phyloP scores from a whole-genome alignment of 31 red algal species.

The Porphyra umbilicalis region DNA sequence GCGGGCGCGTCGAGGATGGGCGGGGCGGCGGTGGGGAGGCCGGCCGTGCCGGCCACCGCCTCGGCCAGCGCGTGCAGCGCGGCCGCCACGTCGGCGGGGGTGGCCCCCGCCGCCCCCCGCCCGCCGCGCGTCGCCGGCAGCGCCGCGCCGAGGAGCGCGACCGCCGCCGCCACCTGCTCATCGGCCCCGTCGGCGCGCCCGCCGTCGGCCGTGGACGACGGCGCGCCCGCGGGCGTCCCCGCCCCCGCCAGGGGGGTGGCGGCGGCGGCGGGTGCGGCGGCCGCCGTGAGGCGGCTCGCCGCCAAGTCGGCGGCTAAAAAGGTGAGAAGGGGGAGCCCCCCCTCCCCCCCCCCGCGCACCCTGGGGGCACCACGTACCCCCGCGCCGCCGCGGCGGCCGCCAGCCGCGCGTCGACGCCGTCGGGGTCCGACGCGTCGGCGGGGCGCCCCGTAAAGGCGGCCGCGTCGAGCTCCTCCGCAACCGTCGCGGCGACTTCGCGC shows the following conservation, averaged over 20 bases:
- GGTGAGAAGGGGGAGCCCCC: background rate
- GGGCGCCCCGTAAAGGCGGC: background rate
- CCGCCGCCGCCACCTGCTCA: background rate
- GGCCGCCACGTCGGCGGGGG: background rate
- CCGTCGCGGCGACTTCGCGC: background rate
- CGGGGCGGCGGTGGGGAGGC: background rate
- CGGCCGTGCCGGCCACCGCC: background rate
- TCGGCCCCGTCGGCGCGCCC: background rate
- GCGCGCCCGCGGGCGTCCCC: too few species aligned
- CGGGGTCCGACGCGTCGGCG: background rate
- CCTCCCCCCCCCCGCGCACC: background rate
- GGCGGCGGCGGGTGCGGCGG: too few species aligned
- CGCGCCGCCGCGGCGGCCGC: background rate
- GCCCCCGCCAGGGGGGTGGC: too few species aligned
- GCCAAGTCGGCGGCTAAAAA: background rate
- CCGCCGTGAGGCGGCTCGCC: background rate
- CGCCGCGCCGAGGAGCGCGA: background rate
- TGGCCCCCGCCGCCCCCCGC: background rate
- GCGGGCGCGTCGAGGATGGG: background rate
- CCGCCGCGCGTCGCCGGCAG: too few species aligned
- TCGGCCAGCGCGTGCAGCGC: background rate
- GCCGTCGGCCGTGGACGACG: background rate
- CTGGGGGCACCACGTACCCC: background rate
- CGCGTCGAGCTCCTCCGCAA: background rate
- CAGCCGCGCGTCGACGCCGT: background rate